Base-by-base conservation (phyloP, 2,329 filamentous ascomycete species). In the Aspergillus sp. region DNA sequence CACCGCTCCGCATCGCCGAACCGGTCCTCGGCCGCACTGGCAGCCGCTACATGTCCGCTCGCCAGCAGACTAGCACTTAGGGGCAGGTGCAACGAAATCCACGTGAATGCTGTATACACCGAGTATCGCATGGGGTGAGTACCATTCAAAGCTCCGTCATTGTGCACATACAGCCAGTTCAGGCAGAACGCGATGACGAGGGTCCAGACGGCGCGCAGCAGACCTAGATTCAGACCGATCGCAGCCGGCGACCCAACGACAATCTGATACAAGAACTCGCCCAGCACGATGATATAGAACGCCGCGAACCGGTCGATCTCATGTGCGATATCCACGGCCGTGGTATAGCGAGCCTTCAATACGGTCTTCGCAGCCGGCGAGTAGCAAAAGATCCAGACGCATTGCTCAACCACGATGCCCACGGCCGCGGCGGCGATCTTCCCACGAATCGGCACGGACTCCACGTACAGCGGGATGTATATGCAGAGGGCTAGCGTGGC, bases 201-300 rank as follows among this genome's bases (percentile, higher is more conserved):
- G 1, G 79, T 81, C 69, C 79, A 82, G n/a, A 80, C 73, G 4
- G 80, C 80, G 53, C 79, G 79, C 10, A 75, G 69, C 53, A 81
- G 77, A 4, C 77, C 73, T 1, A 73, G 53, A 24, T 80, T 81
- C 49, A 82, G 68, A 0, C 80, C 80, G 14, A 78, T 69, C 7
- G 77, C 80, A 1, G 80, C 78, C 49, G 79, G 78, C 29, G 78
- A 77, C 4, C 78, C 80, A 11, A 82, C 80, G 42, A 83, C 73
- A 51, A 82, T 79, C 58, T 76, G 75, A 60, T 81, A 82, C 16
- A 82, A 71, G 61, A 82, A 82, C 60, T 82, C 81, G 54, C 79
- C 81, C 0, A 83, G 75, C n/a, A 80, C 80, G 57, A 82, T 82
- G 61, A 83, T 82, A 67, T 80, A 82, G 61, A 83, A 82, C 14